phyloP scores from a whole-genome alignment of 2,329 filamentous ascomycete species.

The Aspergillus pseudotamarii region DNA sequence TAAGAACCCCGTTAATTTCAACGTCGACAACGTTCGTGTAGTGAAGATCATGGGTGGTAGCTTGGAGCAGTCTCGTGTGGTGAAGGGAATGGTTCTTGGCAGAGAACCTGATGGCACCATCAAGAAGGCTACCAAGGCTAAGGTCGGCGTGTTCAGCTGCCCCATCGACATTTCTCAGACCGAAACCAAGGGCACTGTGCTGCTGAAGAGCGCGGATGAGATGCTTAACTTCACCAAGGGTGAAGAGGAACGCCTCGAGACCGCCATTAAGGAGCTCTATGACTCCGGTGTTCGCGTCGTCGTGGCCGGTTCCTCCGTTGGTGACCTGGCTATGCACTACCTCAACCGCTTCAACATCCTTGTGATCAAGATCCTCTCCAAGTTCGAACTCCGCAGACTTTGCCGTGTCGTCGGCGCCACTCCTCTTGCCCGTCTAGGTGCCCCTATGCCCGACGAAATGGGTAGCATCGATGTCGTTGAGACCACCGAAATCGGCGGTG shows the following conservation, averaged over 20 bases:
- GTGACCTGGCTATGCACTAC: conserved; percentile 95
- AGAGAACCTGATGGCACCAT: conserved; percentile 89
- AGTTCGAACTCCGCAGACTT: conserved; percentile 92
- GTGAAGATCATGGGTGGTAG: conserved; percentile 99
- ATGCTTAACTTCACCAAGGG: conserved; percentile 99
- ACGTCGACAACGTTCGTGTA: conserved; percentile 97
- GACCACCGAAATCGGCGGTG: conserved; percentile 95
- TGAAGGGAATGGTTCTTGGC: conserved; percentile 98
- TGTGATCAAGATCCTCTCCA: conserved; percentile 94
- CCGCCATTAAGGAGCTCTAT: conserved; percentile 89
- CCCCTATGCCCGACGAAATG: conserved; percentile 99
- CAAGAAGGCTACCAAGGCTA: conserved; percentile 90
- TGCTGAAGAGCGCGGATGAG: conserved; percentile 95
- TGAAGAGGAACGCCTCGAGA: conserved; percentile 89
- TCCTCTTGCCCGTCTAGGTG: conserved; percentile 90
- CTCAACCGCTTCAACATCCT: conserved; percentile 96
- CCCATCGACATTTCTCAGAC: conserved; percentile 94
- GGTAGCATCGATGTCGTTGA: conserved; percentile 92
- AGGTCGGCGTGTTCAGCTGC: conserved; percentile 96
- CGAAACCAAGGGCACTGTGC: conserved; percentile 97
- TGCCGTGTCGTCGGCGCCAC: conserved; percentile 97
- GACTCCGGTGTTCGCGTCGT: conserved; percentile 92
- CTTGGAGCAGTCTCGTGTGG: conserved; percentile 88
- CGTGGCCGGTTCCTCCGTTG: conserved; percentile 88
- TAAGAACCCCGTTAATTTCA: conserved; percentile 95